Evolutionary conservation across 1,284 basidiomycete species (phyloP).

Genomic region (Cronartium quercuum): DNA sequence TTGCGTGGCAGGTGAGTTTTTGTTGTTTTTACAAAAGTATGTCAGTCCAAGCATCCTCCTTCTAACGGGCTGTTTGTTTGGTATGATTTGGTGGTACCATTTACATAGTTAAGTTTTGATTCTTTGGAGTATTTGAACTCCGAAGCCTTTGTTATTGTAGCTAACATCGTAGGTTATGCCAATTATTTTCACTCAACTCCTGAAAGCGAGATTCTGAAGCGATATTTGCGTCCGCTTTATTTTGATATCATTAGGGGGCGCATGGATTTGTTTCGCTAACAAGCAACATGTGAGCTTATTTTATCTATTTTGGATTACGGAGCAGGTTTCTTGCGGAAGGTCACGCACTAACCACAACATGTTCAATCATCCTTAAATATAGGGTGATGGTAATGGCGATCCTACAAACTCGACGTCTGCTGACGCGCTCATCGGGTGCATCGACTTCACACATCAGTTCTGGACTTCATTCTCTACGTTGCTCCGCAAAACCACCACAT

Average conservation of each 20-base stretch:
- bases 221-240: not conserved
- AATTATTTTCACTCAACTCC: not conserved
- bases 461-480: not conserved
- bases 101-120: not conserved
- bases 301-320: too few species aligned
- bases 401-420: not conserved
- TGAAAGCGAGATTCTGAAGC: not conserved
- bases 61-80: too few species aligned
- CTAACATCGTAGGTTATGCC: not conserved
- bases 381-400: not conserved
- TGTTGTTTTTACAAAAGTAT: too few species aligned
- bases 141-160: not conserved
- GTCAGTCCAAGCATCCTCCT: too few species aligned
- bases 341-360: too few species aligned
- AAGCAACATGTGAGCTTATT: not conserved
- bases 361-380: not conserved
- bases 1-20: not conserved
- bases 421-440: not conserved
- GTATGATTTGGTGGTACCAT: too few species aligned
- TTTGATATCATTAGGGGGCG: not conserved
- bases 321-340: too few species aligned
- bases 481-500: not conserved
- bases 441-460: not conserved
- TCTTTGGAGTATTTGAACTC: not conserved
- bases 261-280: constrained; percentile 4